A percentile compares a stretch with the other conserved stretches of the same genome.
Evolutionary conservation across 1,139 yeast species (phyloP).

Genomic region (Nakaseomyces glabratus): DNA sequence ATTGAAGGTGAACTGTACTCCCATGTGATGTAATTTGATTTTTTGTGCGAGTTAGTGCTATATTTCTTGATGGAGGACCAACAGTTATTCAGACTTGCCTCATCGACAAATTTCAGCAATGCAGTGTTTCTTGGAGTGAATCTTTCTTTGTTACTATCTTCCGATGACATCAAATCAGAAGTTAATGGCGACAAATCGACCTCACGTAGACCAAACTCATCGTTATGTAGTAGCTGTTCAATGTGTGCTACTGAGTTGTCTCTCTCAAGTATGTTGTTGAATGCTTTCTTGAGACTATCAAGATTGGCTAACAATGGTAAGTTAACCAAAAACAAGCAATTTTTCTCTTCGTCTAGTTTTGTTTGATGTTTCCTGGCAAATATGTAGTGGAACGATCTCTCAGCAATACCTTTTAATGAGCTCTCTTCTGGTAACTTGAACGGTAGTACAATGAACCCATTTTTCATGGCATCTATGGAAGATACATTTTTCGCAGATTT

Average conservation of each 20-base stretch:
- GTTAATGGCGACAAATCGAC: slow-evolving; percentile 54
- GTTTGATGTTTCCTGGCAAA: slow-evolving; percentile 55
- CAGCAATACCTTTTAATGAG: slow-evolving; percentile 13
- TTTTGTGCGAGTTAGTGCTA: slow-evolving; percentile 22
- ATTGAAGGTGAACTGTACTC: slow-evolving; percentile 25
- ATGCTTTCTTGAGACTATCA: slow-evolving; percentile 45
- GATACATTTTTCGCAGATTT: slow-evolving; percentile 1
- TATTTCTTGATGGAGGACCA: slow-evolving; percentile 50
- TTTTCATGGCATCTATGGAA: slow-evolving; percentile 28
- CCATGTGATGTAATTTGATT: slow-evolving; percentile 28
- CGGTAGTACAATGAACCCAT: slow-evolving; percentile 35
- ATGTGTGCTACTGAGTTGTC: slow-evolving; percentile 29
- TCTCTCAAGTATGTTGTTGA: slow-evolving; percentile 46
- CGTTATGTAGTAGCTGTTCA: slow-evolving; percentile 27
- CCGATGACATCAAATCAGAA: slow-evolving; percentile 43
- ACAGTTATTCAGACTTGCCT: slow-evolving; percentile 60
- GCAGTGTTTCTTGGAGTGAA: slow-evolving; percentile 64
- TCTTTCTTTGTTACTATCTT: slow-evolving; percentile 30
- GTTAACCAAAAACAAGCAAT: slow-evolving; percentile 58
- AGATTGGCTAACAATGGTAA: slow-evolving; percentile 57
- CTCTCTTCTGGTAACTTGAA: slow-evolving; percentile 28
- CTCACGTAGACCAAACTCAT: slow-evolving; percentile 38
- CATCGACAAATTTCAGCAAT: slow-evolving; percentile 66
- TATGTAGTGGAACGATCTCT: slow-evolving; percentile 37
- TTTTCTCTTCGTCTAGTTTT: slow-evolving; percentile 35